Evolutionary conservation across 1,284 basidiomycete genomes (phyloP).

Genomic region (Puccinia triticina): DNA sequence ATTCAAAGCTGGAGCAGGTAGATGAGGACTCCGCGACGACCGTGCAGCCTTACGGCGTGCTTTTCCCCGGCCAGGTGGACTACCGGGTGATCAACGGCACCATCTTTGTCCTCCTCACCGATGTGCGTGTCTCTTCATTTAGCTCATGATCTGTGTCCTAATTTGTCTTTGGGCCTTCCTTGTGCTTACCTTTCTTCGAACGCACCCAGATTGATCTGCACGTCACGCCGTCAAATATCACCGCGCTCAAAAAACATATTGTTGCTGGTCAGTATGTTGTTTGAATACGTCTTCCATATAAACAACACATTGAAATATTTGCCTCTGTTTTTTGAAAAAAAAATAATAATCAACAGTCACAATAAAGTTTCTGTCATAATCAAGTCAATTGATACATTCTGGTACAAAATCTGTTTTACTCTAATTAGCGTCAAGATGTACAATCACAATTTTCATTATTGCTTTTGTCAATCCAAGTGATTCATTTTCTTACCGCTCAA

Average conservation of each 20-base stretch:
- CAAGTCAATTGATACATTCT: no score
- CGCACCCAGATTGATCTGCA: constrained; percentile 60
- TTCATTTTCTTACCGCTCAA: no score
- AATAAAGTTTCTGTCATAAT: no score
- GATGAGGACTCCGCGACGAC: constrained; percentile 53
- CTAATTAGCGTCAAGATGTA: no score
- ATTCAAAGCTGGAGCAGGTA: constrained; percentile 62
- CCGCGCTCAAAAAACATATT: constrained; percentile 66
- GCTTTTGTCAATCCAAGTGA: no score
- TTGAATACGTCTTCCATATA: no score
- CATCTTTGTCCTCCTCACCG: constrained; percentile 68
- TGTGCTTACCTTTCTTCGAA: not conserved
- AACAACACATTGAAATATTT: not conserved
- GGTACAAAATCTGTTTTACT: no score
- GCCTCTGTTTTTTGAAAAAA: no score
- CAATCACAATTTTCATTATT: no score
- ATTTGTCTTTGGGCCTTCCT: not conserved
- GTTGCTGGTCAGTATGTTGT: constrained; percentile 42
- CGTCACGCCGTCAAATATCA: constrained; percentile 69
- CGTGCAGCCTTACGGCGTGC: constrained; percentile 10
- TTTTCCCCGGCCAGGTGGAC: constrained; percentile 37
- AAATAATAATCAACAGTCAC: no score
- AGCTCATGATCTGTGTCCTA: not conserved
- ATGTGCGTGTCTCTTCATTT: constrained; percentile 55
- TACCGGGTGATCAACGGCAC: constrained; percentile 63